Base-by-base conservation (phyloP, 1,284 basidiomycete genomes). In the Heterobasidion annosum region DNA sequence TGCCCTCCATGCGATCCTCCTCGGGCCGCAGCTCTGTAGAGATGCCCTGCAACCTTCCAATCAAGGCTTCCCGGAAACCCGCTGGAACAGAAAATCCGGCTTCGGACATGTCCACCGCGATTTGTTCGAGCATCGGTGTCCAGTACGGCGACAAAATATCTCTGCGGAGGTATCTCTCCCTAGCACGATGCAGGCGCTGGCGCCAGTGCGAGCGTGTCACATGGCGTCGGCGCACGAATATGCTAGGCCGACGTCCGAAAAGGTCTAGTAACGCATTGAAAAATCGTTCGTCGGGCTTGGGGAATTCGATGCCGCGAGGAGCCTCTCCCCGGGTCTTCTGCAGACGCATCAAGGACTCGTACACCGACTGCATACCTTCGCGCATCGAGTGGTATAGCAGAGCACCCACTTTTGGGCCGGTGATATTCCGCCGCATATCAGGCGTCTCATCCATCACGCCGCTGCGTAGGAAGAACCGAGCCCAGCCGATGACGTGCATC, bases 221-320 rank as follows among this genome's bases (percentile, higher is more conserved):
- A 25, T 59, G 60, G 2, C 52, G n/a, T 1, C 58, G 50, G 5
- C 70, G 66, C 13, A 61, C 60, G 15, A 57, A 54, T 63, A 67
- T 71, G 45, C 60, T 54, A 7, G 65, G 62, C n/a, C 64, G 65
- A 2, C 69, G 66, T 2, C 63, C 65, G 60, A 82, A 78, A 19
- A 82, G 68, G 13, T 70, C 66, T 15, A 89, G 65, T 3, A 81
- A 73, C 2, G 81, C 79, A 55, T 87, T 87, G 70, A 82, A 88
- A 65, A 88, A 87, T 40, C 77, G 73, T 9, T 73, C 76, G 61
- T 90, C 87, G 0, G 82, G 79, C 8, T 58, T 58, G 2, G 82
- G 79, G 9, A 71, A 59, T 42, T 52, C 34, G 16, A 52, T 47
- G 15, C 15, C 42, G 18, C 18, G 12, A 47, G 45, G 25, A 5